Conservation (phyloP, 768 basidiomycete species). For the Boletus sp. region DNA sequence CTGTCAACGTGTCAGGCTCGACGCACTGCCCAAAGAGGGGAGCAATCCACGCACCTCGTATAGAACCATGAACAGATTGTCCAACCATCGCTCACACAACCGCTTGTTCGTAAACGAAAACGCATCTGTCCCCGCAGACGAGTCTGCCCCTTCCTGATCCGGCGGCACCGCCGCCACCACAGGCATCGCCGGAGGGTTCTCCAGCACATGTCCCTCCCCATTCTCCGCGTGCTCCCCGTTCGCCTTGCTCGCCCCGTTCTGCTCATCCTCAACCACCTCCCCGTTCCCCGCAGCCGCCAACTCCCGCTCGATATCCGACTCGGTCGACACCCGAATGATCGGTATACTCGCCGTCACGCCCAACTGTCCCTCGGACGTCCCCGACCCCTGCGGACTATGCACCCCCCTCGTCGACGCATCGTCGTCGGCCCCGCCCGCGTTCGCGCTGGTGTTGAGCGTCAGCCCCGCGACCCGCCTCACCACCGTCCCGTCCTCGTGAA, state of each 20-base stretch:
- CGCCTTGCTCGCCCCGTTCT: conserved; percentile 7
- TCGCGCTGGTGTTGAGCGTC: neutral
- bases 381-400: conserved; percentile 30
- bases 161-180: conserved; percentile 39
- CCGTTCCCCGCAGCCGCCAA: conserved; percentile 29
- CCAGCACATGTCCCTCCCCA: neutral
- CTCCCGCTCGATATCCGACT: conserved; percentile 56
- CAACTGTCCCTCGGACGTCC: conserved; percentile 27
- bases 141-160: conserved; percentile 22
- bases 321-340: conserved; percentile 76
- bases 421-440: conserved; percentile 45
- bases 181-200: conserved; percentile 22
- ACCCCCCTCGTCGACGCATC: conserved; percentile 71
- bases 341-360: conserved; percentile 40
- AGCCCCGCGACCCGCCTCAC: conserved; percentile 18
- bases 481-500: conserved; percentile 65
- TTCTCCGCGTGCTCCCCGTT: conserved; percentile 14
- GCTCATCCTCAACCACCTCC: conserved; percentile 12
- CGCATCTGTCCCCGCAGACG: conserved; percentile 44
- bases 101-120: conserved; percentile 97
- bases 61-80: conserved; percentile 97
- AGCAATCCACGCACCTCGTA: conserved; percentile 68
- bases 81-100: conserved; percentile 95
- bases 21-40: neutral
- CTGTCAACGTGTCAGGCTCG: conserved; percentile 24